Base-by-base conservation (phyloP, 2,329 filamentous ascomycete genomes). In the Aaosphaeria arxii region DNA sequence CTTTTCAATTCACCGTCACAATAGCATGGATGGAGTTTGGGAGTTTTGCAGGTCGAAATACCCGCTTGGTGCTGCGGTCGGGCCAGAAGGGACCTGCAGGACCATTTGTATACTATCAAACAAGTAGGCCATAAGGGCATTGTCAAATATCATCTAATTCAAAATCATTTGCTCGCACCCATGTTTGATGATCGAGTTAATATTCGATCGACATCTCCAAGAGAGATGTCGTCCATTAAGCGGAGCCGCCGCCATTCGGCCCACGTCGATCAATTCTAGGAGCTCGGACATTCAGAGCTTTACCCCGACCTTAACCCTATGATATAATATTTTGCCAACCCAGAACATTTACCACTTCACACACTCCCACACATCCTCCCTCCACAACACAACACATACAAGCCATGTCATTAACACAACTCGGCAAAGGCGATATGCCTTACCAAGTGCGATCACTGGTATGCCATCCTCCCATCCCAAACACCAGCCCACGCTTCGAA, bases 391-490 rank as follows among this genome's bases (percentile, higher is more conserved):
- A 39, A 28, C 9, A 28, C 42, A n/a, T 31, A n/a, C n/a, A n/a
- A 48, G 55, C 49, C 44, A 70, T 70, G 67, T 67, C 67, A 51
- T 57, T 69, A 54, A 41, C 66, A 55, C 62, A 66, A 53, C 61
- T 56, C 50, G 57, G 51, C 30, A 70, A 66, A 62, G 61, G 60
- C 60, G 63, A 69, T 45, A 63, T 67, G 58, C 58, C 67, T 33
- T 69, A 67, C 50, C 67, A 71, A 62, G 68, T 67, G 50, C 66
- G 69, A 51, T 71, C 69, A 30, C 62, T 71, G 40, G 69, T 71
- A 66, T 49, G 68, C 17, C 17, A 24, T 24, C 17, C 17, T 24
- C 17, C 42, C 36, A 40, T 42, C 36, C 30, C 35, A 49, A 45
- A 49, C 44, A 49, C 44, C 35, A 44, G 33, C 45, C 44, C 45